Conservation (phyloP, 2,329 filamentous ascomycete species). For the Penicillium glabrum region DNA sequence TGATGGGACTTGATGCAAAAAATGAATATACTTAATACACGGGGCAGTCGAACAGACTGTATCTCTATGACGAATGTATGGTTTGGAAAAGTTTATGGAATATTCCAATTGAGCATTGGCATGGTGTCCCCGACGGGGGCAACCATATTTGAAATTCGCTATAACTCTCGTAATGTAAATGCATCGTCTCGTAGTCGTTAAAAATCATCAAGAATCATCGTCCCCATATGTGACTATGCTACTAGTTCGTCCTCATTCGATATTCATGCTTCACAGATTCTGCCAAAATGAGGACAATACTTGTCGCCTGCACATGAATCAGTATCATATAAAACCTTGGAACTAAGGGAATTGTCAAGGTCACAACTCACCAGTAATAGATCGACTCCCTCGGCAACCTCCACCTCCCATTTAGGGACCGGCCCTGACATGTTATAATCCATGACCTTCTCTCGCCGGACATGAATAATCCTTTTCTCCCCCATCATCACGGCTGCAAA, state of each 20-base stretch:
- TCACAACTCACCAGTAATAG: slow-evolving; percentile 20
- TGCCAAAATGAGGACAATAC: slow-evolving; percentile 21
- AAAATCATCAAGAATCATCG: neutral
- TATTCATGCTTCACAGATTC: slow-evolving; percentile 16
- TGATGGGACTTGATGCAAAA: neutral
- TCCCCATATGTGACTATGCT: neutral
- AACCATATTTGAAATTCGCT: neutral
- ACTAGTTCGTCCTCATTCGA: slow-evolving; percentile 8
- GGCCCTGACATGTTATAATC: slow-evolving; percentile 9
- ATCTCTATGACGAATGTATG: slow-evolving; percentile 18
- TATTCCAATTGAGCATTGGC: slow-evolving; percentile 7
- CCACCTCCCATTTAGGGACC: slow-evolving; percentile 21
- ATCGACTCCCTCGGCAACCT: slow-evolving; percentile 24
- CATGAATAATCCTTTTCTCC: slow-evolving; percentile 16
- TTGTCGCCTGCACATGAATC: slow-evolving; percentile 12
- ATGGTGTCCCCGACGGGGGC: neutral
- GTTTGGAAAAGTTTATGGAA: slow-evolving; percentile 11
- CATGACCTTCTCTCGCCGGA: slow-evolving; percentile 14
- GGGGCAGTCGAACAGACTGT: neutral
- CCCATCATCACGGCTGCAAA: slow-evolving; percentile 20
- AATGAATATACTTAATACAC: slow-evolving; percentile 11
- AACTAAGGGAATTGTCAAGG: no score
- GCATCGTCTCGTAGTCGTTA: neutral
- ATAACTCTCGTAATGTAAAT: neutral
- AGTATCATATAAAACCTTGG: neutral